Evolutionary conservation across 306 rosid species (phyloP).

Genomic region (Corylus heterophylla): DNA sequence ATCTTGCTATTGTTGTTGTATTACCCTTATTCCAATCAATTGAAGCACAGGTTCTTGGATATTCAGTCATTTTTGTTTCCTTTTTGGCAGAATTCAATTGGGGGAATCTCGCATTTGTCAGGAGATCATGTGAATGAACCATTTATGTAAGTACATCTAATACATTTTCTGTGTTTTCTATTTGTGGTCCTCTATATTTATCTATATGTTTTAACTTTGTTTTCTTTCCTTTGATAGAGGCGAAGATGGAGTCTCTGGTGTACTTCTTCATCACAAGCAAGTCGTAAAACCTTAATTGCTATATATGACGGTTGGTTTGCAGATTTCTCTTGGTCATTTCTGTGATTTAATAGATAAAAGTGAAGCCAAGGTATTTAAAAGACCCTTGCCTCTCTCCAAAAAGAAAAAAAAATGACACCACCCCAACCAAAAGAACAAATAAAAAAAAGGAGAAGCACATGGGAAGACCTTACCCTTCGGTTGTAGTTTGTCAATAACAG

Average conservation of each 20-base stretch:
- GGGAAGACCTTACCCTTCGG: not conserved
- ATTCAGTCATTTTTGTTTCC: conserved; percentile 32
- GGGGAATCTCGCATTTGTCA: conserved; percentile 83
- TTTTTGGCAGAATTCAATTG: conserved; percentile 83
- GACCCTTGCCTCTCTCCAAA: not conserved
- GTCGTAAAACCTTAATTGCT: conserved; percentile 77
- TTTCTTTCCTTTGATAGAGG: conserved; percentile 55
- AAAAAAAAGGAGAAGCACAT: not conserved
- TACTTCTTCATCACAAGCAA: conserved; percentile 99
- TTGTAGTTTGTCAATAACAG: not conserved
- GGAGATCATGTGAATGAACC: conserved; percentile 95
- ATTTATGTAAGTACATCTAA: conserved; percentile 59
- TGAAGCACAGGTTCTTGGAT: conserved; percentile 20
- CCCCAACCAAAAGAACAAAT: not conserved
- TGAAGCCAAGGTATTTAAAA: conserved; percentile 7
- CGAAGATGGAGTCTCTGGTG: conserved; percentile 97
- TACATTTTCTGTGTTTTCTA: conserved; percentile 1
- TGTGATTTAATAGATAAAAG: conserved; percentile 35
- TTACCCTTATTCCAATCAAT: conserved; percentile 12
- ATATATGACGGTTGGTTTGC: conserved; percentile 90
- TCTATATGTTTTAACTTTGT: conserved; percentile 23
- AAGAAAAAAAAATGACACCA: not conserved
- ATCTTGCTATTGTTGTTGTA: conserved; percentile 17
- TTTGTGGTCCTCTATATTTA: not conserved
- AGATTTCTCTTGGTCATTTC: conserved; percentile 51